Conservation (phyloP, 495 filamentous ascomycete species). For the Hamigera avellanea region DNA sequence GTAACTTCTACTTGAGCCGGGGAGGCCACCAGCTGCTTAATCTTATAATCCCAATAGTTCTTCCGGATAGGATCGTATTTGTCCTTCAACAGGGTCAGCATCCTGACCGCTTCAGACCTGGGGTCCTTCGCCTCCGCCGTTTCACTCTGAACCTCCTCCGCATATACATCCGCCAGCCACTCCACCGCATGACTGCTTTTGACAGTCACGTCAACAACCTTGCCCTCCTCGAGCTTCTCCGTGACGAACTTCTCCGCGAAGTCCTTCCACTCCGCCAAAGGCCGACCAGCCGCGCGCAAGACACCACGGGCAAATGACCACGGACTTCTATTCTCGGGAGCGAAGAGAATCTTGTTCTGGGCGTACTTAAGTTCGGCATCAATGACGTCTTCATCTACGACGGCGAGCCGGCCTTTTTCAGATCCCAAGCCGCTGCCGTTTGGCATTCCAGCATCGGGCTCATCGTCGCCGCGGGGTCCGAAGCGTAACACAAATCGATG, state of each 20-base stretch:
- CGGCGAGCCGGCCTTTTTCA: constrained; percentile 24
- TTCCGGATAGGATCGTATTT: constrained; percentile 84
- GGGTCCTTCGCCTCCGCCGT: constrained; percentile 30
- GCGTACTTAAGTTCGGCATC: constrained; percentile 67
- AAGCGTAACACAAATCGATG: constrained; percentile 90
- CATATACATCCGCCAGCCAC: constrained; percentile 71
- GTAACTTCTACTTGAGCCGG: constrained; percentile 13
- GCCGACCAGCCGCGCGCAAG: constrained; percentile 48
- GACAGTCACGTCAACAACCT: constrained; percentile 25
- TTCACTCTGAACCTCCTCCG: constrained; percentile 44
- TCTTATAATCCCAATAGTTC: constrained; percentile 86
- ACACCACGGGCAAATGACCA: constrained; percentile 87
- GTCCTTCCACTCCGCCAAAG: constrained; percentile 43
- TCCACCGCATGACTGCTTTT: constrained; percentile 83
- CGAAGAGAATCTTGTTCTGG: constrained; percentile 55
- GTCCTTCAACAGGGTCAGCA: constrained; percentile 60
- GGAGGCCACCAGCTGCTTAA: constrained; percentile 37
- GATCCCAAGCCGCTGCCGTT: constrained; percentile 30
- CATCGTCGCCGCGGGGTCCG: constrained; percentile 33
- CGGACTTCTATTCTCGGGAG: constrained; percentile 86
- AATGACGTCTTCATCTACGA: constrained; percentile 49
- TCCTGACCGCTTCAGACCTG: constrained; percentile 28
- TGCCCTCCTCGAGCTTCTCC: constrained; percentile 27
- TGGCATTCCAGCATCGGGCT: constrained; percentile 31
- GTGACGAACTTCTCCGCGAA: constrained; percentile 59